These are phyloP conservation scores for Pyrrhoderma noxium DNA, from an alignment of 1,284 basidiomycete genomes.

Conservation along the genomic window DNA sequence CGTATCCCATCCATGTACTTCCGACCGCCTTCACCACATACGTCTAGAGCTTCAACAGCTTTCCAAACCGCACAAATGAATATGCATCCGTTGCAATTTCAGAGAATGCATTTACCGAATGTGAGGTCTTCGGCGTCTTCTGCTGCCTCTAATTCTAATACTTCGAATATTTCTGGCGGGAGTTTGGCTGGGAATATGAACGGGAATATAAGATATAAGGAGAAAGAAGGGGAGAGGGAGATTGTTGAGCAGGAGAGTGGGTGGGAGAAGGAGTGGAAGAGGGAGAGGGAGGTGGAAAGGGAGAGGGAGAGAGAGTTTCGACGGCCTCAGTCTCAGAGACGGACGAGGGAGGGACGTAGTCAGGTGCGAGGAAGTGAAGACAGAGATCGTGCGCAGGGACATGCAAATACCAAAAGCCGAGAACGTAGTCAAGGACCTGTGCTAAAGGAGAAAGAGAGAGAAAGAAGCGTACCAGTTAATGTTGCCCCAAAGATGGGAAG, in stretches of 20 bases:
- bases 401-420: too few species aligned
- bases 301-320: too few species aligned
- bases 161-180: too few species aligned
- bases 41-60: slow-evolving; percentile 10
- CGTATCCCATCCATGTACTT: slow-evolving; percentile 16
- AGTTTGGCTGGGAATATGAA: too few species aligned
- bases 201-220: too few species aligned
- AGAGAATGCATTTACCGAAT: slow-evolving; percentile 5
- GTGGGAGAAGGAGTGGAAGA: not conserved
- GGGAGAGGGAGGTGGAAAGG: too few species aligned
- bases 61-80: slow-evolving; percentile 3
- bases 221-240: too few species aligned
- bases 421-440: too few species aligned
- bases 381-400: too few species aligned
- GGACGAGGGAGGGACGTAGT: too few species aligned
- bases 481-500: slow-evolving; percentile 9
- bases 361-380: too few species aligned
- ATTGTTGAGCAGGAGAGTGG: not conserved
- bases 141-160: slow-evolving; percentile 10
- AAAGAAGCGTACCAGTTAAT: not conserved
- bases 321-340: too few species aligned
- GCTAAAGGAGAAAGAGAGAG: slow-evolving; percentile 1
- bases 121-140: slow-evolving; percentile 11
- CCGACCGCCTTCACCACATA: slow-evolving; percentile 8
- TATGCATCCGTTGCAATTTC: slow-evolving; percentile 1